Conservation (phyloP, 1,139 yeast genomes). For the Hyphopichia khmerensis region DNA sequence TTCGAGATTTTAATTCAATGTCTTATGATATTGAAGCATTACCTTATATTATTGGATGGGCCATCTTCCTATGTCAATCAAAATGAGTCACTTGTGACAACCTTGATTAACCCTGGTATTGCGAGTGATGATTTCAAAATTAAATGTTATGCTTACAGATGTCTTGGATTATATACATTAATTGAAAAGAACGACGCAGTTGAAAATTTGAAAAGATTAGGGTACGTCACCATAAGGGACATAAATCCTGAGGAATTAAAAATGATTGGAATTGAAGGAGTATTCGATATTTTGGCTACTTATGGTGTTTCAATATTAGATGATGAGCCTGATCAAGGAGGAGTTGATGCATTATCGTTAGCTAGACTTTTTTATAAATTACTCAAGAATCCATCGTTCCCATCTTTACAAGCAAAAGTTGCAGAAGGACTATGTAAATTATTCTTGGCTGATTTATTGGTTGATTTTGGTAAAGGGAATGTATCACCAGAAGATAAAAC, state of each 20-base stretch:
- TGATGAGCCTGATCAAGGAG: constrained; percentile 48
- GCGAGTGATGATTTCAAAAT: constrained; percentile 55
- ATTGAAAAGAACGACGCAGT: constrained; percentile 66
- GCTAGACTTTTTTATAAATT: constrained; percentile 71
- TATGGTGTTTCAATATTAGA: constrained; percentile 73
- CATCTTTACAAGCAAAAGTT: constrained; percentile 72
- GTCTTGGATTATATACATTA: constrained; percentile 79
- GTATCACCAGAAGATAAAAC: constrained; percentile 5
- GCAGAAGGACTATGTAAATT: constrained; percentile 89
- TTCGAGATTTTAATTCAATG: constrained; percentile 61
- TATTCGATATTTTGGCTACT: constrained; percentile 75
- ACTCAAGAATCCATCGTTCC: constrained; percentile 55
- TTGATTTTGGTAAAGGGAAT: constrained; percentile 49
- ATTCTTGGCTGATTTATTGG: constrained; percentile 72
- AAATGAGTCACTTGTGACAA: constrained; percentile 69
- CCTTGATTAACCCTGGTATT: constrained; percentile 82
- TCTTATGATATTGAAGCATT: constrained; percentile 65
- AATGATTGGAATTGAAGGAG: constrained; percentile 61
- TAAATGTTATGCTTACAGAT: constrained; percentile 67
- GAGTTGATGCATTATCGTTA: constrained; percentile 56
- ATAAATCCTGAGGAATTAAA: constrained; percentile 52
- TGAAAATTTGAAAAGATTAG: constrained; percentile 58
- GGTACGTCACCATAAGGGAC: constrained; percentile 58
- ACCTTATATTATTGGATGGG: constrained; percentile 66
- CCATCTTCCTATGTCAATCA: constrained; percentile 67